phyloP scores from a whole-genome alignment of 2,329 filamentous ascomycete genomes.

The Coniochaeta hoffmannii region DNA sequence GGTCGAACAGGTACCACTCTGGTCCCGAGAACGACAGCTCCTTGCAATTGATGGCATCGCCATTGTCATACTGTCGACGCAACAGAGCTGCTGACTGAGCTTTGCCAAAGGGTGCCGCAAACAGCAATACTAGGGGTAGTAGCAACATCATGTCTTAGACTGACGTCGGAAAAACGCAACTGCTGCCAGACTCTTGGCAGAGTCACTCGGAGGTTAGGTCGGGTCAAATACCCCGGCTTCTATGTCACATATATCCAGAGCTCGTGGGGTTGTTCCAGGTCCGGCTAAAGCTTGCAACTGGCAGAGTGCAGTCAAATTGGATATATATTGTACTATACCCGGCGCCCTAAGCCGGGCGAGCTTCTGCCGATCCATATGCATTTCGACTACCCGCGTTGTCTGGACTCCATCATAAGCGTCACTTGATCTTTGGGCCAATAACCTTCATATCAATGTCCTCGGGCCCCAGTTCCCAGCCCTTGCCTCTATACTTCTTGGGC shows the following conservation, averaged over 20 bases:
- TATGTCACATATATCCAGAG: background rate
- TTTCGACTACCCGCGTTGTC: no score
- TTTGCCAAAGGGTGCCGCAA: background rate
- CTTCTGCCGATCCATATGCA: background rate
- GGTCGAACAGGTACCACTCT: slow-evolving; percentile 10
- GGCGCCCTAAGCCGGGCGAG: background rate
- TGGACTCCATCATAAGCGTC: no score
- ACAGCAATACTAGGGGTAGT: background rate
- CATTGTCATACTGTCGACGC: background rate
- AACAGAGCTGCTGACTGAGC: background rate
- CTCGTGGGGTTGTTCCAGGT: background rate
- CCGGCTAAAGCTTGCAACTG: background rate
- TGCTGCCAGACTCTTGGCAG: background rate
- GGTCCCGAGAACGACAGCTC: slow-evolving; percentile 10
- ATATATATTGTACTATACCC: background rate
- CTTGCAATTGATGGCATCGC: slow-evolving; percentile 7
- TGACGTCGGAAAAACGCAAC: background rate
- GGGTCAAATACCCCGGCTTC: background rate
- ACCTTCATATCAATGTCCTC: slow-evolving; percentile 14
- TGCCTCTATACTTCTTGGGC: slow-evolving; percentile 21
- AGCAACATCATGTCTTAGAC: background rate
- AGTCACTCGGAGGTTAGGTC: background rate
- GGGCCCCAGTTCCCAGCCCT: slow-evolving; percentile 21
- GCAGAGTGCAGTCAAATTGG: background rate
- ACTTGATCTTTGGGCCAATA: slow-evolving; percentile 5